These are phyloP conservation scores for Starmerella vaccinii DNA, from an alignment of 805 yeast species.

Conservation along the genomic window DNA sequence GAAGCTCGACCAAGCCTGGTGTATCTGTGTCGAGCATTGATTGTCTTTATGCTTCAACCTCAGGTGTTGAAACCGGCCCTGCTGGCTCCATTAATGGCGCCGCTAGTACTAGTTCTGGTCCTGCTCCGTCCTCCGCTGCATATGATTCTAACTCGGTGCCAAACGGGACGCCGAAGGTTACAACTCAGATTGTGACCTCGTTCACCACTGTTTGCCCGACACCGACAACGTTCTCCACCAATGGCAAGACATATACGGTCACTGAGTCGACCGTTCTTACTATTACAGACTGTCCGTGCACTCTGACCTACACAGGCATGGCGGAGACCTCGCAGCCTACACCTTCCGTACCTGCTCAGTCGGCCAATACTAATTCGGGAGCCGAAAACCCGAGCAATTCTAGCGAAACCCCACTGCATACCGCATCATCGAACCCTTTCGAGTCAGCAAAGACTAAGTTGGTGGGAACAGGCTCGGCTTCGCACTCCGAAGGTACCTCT, in stretches of 20 bases:
- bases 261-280: conserved; percentile 15
- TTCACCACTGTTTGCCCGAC: conserved; percentile 8
- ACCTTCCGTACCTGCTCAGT: neutral
- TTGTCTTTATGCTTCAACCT: no score
- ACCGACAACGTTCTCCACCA: conserved; percentile 14
- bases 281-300: conserved; percentile 21
- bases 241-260: conserved; percentile 12
- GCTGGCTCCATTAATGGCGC: no score
- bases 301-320: conserved; percentile 2
- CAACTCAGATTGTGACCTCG: conserved; percentile 5
- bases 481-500: no score
- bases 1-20: no score
- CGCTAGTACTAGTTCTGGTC: neutral
- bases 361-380: neutral
- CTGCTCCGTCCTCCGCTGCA: neutral
- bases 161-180: neutral
- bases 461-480: no score
- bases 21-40: no score
- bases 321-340: neutral
- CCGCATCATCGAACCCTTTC: no score
- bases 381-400: neutral
- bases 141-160: neutral
- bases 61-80: no score
- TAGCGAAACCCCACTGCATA: no score
- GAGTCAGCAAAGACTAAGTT: no score